These are phyloP conservation scores for Pseudotsuga menziesii DNA, from an alignment of 75 land plant species.

Conservation along the genomic window DNA sequence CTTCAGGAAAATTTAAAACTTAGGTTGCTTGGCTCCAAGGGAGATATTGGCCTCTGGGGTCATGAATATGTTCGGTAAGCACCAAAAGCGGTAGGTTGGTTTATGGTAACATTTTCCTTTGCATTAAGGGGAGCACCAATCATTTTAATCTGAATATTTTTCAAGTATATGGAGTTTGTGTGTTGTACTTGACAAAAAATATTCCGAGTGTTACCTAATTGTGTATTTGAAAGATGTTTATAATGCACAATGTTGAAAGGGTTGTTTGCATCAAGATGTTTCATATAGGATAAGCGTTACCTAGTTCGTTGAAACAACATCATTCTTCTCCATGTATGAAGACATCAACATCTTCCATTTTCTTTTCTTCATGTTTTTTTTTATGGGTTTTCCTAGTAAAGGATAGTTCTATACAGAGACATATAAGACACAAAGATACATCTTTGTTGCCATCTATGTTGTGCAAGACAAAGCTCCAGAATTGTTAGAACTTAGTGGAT, in stretches of 20 bases:
- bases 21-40: conserved; percentile 82
- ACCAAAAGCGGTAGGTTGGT: conserved; percentile 83
- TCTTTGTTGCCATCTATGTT: neutral
- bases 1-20: conserved; percentile 84
- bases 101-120: neutral
- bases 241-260: neutral
- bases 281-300: neutral
- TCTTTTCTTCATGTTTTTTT: neutral
- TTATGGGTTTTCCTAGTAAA: neutral
- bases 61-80: conserved; percentile 96
- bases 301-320: neutral
- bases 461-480: no score
- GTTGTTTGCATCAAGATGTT: neutral
- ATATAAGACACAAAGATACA: neutral
- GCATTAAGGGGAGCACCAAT: neutral
- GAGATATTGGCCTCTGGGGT: conserved; percentile 97
- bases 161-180: neutral
- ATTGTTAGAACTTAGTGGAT: neutral
- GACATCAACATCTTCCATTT: neutral
- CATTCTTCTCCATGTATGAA: no score
- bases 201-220: neutral
- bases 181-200: neutral
- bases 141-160: neutral
- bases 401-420: neutral
- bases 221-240: neutral